Conservation (phyloP, 2,329 filamentous ascomycete species). For the Coleophoma crateriformis region DNA sequence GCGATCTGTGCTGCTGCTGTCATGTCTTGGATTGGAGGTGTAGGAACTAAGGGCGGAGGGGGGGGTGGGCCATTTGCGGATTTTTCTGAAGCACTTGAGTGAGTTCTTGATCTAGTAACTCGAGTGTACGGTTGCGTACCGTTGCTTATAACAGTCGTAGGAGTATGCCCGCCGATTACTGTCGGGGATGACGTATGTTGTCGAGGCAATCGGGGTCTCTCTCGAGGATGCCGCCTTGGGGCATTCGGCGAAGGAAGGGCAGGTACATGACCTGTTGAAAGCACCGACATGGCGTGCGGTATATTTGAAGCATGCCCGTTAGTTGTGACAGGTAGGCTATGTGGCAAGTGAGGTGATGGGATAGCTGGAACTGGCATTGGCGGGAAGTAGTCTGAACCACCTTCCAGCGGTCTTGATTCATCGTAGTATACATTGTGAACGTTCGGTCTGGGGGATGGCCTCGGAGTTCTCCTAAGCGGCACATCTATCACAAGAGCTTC, state of each 20-base stretch:
- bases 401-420: constrained; percentile 61
- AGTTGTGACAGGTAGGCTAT: constrained; percentile 16
- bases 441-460: constrained; percentile 62
- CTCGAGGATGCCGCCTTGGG: constrained; percentile 49
- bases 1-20: constrained; percentile 32
- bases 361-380: constrained; percentile 46
- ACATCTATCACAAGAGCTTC: constrained; percentile 92
- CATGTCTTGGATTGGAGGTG: constrained; percentile 51
- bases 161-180: constrained; percentile 38
- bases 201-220: constrained; percentile 57
- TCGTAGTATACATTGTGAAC: constrained; percentile 46
- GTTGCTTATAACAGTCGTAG: constrained; percentile 14
- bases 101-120: constrained; percentile 47
- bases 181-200: constrained; percentile 82
- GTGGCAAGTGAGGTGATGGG: constrained; percentile 25
- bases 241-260: constrained; percentile 78
- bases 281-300: constrained; percentile 69
- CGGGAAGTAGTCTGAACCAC: constrained; percentile 77
- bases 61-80: constrained; percentile 32
- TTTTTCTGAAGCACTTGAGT: constrained; percentile 51
- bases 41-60: constrained; percentile 41
- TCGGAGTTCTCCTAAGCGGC: constrained; percentile 69
- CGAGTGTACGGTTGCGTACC: constrained; percentile 27
- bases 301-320: constrained; percentile 18
- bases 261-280: constrained; percentile 76